Evolutionary conservation across 768 basidiomycete species (phyloP), one percentile per base, ranked within the genome.

Genomic region (Suillus subalutaceus): DNA sequence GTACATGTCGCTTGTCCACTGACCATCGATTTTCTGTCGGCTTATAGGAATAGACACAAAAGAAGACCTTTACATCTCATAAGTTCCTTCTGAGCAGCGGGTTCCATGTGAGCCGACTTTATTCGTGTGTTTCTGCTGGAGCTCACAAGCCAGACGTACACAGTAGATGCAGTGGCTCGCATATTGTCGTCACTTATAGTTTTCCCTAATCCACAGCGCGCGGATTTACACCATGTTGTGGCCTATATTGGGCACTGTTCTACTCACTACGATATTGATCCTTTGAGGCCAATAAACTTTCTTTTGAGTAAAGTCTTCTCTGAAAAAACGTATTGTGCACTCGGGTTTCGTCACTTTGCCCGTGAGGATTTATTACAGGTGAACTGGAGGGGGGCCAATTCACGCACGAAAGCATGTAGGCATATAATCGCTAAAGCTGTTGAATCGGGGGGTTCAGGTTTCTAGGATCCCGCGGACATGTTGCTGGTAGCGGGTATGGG

Each of bases 61-160:
- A 81, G 89, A 90, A 75, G 88, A 90, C 72, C 78, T 90, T 60
- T 90, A 88, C 78, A 68, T 79, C 65, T 78, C 80, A 69, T 85
- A 79, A 80, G 66, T 64, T 16, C 48, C 43, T 9, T 63, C 41
- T 55, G 38, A 59, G 67, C 63, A 67, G 69, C 68, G 66, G 58
- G 52, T 63, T 63, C 35, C 15, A 16, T 56, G 44, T 61, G 20
- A 63, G 63, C 40, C 15, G 6, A 32, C 30, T 20, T 38, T 30
- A 55, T 63, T 69, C 58, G 15, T n/a, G 23, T 55, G 16, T 55
- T 30, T 12, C 35, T 30, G 10, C 26, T 35, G 6, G 61, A 70
- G 16, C 41, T 41, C 16, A 62, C 10, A 35, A n/a, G 2, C 20
- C 10, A 63, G 20, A 26, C 20, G 53, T 57, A 63, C 55, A 46